Evolutionary conservation across 1,139 yeast genomes (phyloP), one percentile per base, ranked within the genome.

Genomic region (Yamadazyma mexicana): DNA sequence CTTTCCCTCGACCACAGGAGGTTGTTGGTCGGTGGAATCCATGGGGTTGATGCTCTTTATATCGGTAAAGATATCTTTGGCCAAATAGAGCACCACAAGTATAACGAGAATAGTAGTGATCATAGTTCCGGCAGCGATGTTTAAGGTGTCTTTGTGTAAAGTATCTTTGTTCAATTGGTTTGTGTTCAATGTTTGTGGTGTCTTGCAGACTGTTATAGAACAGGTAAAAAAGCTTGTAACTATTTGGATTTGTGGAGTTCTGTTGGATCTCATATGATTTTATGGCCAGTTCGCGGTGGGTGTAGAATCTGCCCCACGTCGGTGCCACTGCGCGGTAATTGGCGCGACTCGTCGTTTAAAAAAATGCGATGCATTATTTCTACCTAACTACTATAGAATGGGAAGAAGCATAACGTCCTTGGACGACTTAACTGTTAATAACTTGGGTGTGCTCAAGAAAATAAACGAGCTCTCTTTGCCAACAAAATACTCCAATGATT

Each of bases 1-100:
- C 36, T 75, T 75, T n/a, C 87, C 86, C 51, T 79, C 87, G 8
- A 87, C 82, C 4, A 87, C 69, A 3, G 95, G 84, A 42, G 79
- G 81, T 11, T 64, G 64, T 17, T 49, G 45, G 14, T 41, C 41
- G 6, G 44, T 39, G 11, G 42, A 15, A 3, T 34, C 42, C 35
- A 50, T 44, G 17, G 50, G 47, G 30, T 40, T 44, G 25, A 42
- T 25, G 14, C 40, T 36, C 7, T 45, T 34, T 31, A 57, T 40
- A 33, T 59, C 64, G 3, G 50, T 32, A 29, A 58, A 40, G 24
- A 60, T 47, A 26, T 51, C 61, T 37, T 50, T 59, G 12, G 56
- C 47, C 16, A 64, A 49, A 40, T 51, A 61, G 14, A 52, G 39
- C 3, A 62, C 46, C 3, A 62, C 48, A 23, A 60, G 35, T 0